Evolutionary conservation across 2,329 filamentous ascomycete genomes (phyloP).

Genomic region (Hypoxylon sp.): DNA sequence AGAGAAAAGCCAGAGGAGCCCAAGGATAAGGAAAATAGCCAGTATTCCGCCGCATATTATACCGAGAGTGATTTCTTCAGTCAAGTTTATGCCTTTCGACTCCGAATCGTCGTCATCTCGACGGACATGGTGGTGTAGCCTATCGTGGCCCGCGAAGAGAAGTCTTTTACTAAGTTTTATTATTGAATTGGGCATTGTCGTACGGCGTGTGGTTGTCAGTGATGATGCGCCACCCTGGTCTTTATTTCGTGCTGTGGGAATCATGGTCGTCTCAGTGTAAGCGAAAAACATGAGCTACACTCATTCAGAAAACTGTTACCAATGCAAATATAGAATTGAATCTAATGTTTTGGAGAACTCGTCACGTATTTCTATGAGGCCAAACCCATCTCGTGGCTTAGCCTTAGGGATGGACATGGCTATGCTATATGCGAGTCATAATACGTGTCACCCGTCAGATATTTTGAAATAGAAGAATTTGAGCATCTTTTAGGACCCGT

Average conservation of each 20-base stretch:
- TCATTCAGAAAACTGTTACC: background rate
- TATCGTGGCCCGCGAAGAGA: background rate
- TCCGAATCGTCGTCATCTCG: conserved; percentile 1
- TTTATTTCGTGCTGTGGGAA: background rate
- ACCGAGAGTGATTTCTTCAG: background rate
- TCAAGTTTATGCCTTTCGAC: background rate
- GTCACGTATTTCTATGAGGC: background rate
- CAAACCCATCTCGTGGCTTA: background rate
- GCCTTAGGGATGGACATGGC: background rate
- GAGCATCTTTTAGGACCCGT: background rate
- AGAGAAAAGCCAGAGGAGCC: conserved; percentile 7
- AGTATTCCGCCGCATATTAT: conserved; percentile 15
- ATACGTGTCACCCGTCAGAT: background rate
- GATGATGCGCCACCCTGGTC: background rate
- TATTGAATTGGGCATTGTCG: background rate
- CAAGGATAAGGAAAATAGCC: conserved; percentile 5
- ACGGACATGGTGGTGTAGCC: background rate
- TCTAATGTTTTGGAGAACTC: background rate
- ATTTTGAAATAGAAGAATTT: background rate
- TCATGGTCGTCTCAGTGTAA: background rate
- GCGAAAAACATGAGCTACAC: background rate
- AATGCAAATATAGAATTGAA: background rate
- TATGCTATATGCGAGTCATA: background rate
- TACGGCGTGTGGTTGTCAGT: background rate
- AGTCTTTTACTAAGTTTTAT: background rate